Conservation (phyloP, 441 rosid genomes). For the Pelargonium fulgidum region DNA sequence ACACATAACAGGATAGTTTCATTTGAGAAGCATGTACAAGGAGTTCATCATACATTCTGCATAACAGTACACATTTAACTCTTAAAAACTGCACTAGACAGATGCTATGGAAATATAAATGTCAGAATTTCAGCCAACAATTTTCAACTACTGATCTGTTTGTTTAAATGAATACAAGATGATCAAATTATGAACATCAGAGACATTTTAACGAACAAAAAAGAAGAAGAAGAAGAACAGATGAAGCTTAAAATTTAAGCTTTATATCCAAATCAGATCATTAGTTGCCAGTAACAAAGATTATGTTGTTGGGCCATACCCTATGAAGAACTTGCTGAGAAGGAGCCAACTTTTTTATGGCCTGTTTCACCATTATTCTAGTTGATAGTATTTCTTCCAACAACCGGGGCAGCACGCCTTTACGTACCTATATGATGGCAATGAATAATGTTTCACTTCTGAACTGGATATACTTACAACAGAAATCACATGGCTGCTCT, state of each 20-base stretch:
- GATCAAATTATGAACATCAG: conserved; percentile 2
- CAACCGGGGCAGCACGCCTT: conserved; percentile 81
- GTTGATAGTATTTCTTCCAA: conserved; percentile 93
- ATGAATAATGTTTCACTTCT: conserved; percentile 10
- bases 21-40: neutral
- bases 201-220: neutral
- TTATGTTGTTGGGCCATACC: conserved; percentile 39
- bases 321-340: conserved; percentile 72
- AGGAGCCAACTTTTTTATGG: conserved; percentile 81
- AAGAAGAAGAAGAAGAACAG: neutral
- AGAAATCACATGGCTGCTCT: neutral
- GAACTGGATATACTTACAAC: conserved; percentile 6
- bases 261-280: neutral
- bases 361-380: conserved; percentile 90
- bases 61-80: conserved; percentile 1
- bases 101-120: conserved; percentile 2
- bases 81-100: conserved; percentile 5
- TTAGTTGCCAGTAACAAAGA: conserved; percentile 7
- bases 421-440: conserved; percentile 49
- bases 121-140: conserved; percentile 1
- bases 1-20: neutral
- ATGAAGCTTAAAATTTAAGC: neutral
- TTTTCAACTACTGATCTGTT: neutral
- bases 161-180: neutral
- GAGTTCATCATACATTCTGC: neutral